A percentile compares a stretch with the other conserved stretches of the same genome.
Evolutionary conservation across 2,329 filamentous ascomycete genomes (phyloP).

Genomic region (Fusarium transvaalense): DNA sequence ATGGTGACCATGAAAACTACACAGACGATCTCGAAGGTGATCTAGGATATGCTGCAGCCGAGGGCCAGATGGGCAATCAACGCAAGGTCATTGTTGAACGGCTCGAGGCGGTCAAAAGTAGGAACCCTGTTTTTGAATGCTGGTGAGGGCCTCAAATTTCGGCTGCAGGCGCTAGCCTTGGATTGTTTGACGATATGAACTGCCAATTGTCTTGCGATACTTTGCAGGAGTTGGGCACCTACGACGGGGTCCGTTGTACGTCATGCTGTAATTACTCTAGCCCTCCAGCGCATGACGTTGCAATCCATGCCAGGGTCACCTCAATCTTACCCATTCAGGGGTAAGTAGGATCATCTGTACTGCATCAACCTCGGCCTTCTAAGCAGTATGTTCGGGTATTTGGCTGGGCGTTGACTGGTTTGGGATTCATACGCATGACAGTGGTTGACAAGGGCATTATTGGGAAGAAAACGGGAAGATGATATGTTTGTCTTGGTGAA

Average conservation of each 20-base stretch:
- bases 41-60: slow-evolving; percentile 91
- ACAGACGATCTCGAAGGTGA: slow-evolving; percentile 90
- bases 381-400: slow-evolving; percentile 19
- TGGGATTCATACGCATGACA: slow-evolving; percentile 36
- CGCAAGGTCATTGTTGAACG: slow-evolving; percentile 97
- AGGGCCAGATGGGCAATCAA: slow-evolving; percentile 91
- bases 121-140: slow-evolving; percentile 97
- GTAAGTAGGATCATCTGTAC: slow-evolving; percentile 15
- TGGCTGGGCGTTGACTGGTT: slow-evolving; percentile 29
- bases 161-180: not conserved
- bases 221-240: slow-evolving; percentile 1
- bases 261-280: slow-evolving; percentile 15
- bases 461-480: not conserved
- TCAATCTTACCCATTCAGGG: slow-evolving; percentile 25
- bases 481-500: not conserved
- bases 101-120: slow-evolving; percentile 93
- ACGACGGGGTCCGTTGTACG: slow-evolving; percentile 6
- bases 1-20: slow-evolving; percentile 68
- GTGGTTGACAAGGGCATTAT: slow-evolving; percentile 17
- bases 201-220: not conserved
- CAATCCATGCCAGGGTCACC: slow-evolving; percentile 10
- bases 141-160: slow-evolving; percentile 69
- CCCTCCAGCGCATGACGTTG: slow-evolving; percentile 9
- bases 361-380: slow-evolving; percentile 7
- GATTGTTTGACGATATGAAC: slow-evolving; percentile 1